Evolutionary conservation across 495 filamentous ascomycete genomes (phyloP), one percentile per base, ranked within the genome.

Genomic region (Mytilinidion resinicola): DNA sequence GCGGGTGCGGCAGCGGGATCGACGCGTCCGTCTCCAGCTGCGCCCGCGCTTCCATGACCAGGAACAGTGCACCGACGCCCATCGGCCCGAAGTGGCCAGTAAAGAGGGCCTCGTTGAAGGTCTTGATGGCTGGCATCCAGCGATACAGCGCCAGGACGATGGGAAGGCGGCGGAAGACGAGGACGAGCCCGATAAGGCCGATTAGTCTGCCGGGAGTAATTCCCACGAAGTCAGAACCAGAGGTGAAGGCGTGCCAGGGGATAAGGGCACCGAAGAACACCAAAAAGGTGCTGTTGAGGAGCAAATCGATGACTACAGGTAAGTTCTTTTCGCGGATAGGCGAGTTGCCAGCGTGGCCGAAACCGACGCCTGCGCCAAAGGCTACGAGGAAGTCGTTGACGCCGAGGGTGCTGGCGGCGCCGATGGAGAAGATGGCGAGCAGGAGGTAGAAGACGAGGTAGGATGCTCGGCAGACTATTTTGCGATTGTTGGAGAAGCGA

Each of bases 51-150:
- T 80, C 78, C 44, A 80, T 78, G 43, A 75, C 73, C 9, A 81
- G 70, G 64, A 80, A 81, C 11, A 79, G 53, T 6, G 72, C 78
- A 1, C 78, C 78, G 1, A 79, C 67, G 30, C 78, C 78, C 74
- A 81, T 81, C 39, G 77, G 76, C 0, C 76, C 77, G 58, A 81
- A 80, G 61, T 80, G 78, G 0, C 78, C 78, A 55, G 67, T 70
- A 65, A 79, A 81, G 5, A 81, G 66, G 0, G 77, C 78, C 62
- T 81, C 78, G 12, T 68, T 65, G 50, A 67, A 72, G 0, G 78
- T 78, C 3, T 67, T 56, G 53, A 81, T 69, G 42, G 76, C 74
- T 8, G 70, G 77, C 39, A 74, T 74, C 54, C 67, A 72, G 7
- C 56, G 63, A 53, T 79, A 73, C 48, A 76, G 59, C 5, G 69